Evolutionary conservation across 768 basidiomycete species (phyloP), one percentile per base, ranked within the genome.

Genomic region (Xanthoconium stramineum): DNA sequence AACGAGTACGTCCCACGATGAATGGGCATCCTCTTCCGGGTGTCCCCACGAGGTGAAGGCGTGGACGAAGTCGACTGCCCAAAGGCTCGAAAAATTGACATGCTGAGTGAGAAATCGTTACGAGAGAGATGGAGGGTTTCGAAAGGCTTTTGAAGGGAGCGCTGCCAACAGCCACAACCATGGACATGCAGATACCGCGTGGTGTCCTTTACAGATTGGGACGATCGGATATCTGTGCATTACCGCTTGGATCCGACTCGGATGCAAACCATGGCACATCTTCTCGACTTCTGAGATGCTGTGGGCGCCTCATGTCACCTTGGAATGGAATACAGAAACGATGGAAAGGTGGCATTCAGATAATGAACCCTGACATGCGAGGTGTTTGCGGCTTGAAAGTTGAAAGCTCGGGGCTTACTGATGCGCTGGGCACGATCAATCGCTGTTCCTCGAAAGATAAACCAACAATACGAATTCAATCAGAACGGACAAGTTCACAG

Each of bases 1-100:
- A 72, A 66, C 14, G 66, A 59, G 54, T 70, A 70, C 1, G 69
- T 69, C 48, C 69, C 69, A 51, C 70, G 70, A 47, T 66, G 61
- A 19, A 72, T 61, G 43, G 69, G 56, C 10, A 62, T 57, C 47
- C 52, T 65, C 59, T 66, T 67, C 38, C 59, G 56, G 7, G 54
- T 52, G 30, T 59, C 56, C 12, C 39, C 46, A 28, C 67, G 67
- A 40, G 59, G 0, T 7, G 36, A 39, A 14, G 57, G 13, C 30
- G 65, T 49, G 5, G 62, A 59, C 1, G 57, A 1, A 0, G 53
- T n/a, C 11, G 53, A 36, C 24, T 66, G 64, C 29, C 50, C 50
- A 51, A 67, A 66, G 3, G 59, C 59, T 48, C 65, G 61, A 43
- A 67, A 56, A 15, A 67, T 52, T 0, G 66, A 66, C 65, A 67